Base-by-base conservation (phyloP, 2,329 filamentous ascomycete species). In the Talaromyces piceae region DNA sequence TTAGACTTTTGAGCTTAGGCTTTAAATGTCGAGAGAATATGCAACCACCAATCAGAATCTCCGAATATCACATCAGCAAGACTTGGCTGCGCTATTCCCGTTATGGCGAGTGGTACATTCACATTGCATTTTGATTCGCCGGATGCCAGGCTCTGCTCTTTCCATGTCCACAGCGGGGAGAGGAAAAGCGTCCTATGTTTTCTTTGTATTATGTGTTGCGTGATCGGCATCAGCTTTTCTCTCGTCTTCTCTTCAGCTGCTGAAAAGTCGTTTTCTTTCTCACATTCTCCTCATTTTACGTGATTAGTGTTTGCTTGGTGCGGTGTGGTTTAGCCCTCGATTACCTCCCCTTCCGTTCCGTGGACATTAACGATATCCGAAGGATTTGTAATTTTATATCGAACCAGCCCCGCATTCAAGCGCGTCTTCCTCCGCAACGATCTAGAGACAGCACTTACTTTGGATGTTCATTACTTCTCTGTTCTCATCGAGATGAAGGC, bases 401-500 rank as follows among this genome's bases (percentile, higher is more conserved):
- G n/a, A n/a, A n/a, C n/a, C n/a, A n/a, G 16, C 33, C n/a, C 33
- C 33, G 33, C 33, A 37, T 37, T n/a, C n/a, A 18, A n/a, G 33
- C 16, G 5, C 7, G 20, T 37, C 20, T 20, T 6, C 20, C 16
- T 11, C 26, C 7, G 11, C 26, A 37, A 37, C 33, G 12, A 37
- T 9, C 12, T n/a, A 13, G 30, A 31, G n/a, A 31, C 16, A 13
- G 16, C 20, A 9, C 26, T 37, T 37, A 3, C 5, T 13, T 16
- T 37, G 30, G 4, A 7, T 18, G 20, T 37, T 37, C n/a, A 37
- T n/a, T 16, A 33, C 33, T 37, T n/a, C 33, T 18, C 3, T 9
- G 20, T 18, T 2, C 7, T 18, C 16, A 25, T 43, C 60, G 78
- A 58, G 51, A 87, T 87, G 83, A 83, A 77, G 66, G 83, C 83